Percentiles rank a stretch among this genome's conserved stretches.
Evolutionary conservation across 1,139 yeast species (phyloP).

Genomic region (Candida sp.): DNA sequence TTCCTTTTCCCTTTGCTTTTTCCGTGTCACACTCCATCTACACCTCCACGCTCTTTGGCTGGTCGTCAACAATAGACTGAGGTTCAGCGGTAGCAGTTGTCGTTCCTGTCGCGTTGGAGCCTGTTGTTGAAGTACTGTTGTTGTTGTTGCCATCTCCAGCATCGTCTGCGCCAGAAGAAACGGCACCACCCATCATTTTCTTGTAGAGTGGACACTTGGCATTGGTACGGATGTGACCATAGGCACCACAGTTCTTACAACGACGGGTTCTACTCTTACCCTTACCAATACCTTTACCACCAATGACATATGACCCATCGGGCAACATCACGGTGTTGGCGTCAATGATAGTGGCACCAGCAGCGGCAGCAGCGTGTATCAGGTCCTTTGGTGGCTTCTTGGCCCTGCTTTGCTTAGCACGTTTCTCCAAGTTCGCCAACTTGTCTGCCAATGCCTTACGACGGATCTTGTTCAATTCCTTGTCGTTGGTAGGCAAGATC

Average conservation of each 20-base stretch:
- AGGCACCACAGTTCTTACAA: slow-evolving; percentile 95
- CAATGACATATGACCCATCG: slow-evolving; percentile 51
- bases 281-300: slow-evolving; percentile 72
- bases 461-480: slow-evolving; percentile 80
- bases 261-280: slow-evolving; percentile 83
- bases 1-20: neutral
- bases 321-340: slow-evolving; percentile 49
- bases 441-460: slow-evolving; percentile 83
- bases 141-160: neutral
- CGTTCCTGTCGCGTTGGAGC: neutral
- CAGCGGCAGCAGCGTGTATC: slow-evolving; percentile 50
- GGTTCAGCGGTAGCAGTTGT: neutral
- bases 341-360: slow-evolving; percentile 45
- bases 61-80: neutral
- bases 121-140: neutral
- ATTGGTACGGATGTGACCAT: slow-evolving; percentile 94
- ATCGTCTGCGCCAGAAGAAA: neutral
- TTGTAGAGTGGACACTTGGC: slow-evolving; percentile 85
- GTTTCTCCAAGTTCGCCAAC: slow-evolving; percentile 81
- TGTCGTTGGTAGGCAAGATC: slow-evolving; percentile 81
- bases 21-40: neutral
- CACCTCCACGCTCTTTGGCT: slow-evolving; percentile 1
- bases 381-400: slow-evolving; percentile 38
- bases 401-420: slow-evolving; percentile 49
- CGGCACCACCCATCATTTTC: slow-evolving; percentile 24